Percentiles rank a stretch among this genome's conserved stretches.
These are phyloP conservation scores for Rhododendron ovatum DNA, from an alignment of 148 eudicot species.

Conservation along the genomic window DNA sequence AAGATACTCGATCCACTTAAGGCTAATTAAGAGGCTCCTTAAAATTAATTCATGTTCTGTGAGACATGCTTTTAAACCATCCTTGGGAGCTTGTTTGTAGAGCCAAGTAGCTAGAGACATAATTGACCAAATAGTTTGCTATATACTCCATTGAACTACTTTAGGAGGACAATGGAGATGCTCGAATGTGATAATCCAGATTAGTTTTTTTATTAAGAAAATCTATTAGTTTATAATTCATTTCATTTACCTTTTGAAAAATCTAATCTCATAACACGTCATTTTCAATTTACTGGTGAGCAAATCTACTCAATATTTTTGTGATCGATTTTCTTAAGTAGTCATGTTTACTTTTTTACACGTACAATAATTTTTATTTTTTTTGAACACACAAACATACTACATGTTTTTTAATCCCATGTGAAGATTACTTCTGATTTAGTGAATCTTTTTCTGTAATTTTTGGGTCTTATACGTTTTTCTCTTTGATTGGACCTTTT, in stretches of 20 bases:
- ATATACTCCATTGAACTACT: background rate
- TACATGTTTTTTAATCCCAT: no score
- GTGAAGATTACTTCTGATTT: background rate
- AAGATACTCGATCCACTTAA: no score
- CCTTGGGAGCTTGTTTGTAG: no score
- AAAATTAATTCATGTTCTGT: no score
- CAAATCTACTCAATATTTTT: background rate
- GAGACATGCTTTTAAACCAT: no score
- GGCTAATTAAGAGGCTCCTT: no score
- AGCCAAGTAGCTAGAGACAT: no score
- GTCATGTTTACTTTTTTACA: background rate
- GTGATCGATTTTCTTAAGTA: background rate
- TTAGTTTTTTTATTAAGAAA: no score
- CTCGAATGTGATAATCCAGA: background rate
- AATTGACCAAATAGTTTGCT: background rate
- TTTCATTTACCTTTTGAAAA: background rate
- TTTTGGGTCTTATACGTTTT: background rate
- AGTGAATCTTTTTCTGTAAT: no score
- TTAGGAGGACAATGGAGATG: background rate
- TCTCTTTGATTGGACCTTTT: background rate
- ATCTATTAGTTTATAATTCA: no score
- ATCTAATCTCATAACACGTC: background rate
- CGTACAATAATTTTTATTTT: no score
- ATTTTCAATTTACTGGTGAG: background rate
- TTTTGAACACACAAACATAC: no score